phyloP scores from a whole-genome alignment of 2,329 filamentous ascomycete species.

The Talaromyces piceae region DNA sequence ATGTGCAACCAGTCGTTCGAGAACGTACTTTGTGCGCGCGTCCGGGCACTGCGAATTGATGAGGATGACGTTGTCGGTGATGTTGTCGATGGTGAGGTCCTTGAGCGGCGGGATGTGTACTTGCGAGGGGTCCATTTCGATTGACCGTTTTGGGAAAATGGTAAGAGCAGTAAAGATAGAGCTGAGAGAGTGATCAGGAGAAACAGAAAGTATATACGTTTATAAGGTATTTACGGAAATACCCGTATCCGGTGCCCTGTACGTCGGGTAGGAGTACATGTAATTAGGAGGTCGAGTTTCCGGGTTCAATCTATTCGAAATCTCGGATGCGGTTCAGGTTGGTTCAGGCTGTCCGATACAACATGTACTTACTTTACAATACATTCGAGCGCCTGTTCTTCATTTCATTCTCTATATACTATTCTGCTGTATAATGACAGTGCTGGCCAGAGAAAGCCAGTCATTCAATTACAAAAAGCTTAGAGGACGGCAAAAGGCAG shows the following conservation, averaged over 20 bases:
- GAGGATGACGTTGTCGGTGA: constrained; percentile 65
- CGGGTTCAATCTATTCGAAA: not conserved
- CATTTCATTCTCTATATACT: no score
- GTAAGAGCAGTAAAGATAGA: no score
- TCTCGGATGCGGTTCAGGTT: not conserved
- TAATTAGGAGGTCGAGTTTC: no score
- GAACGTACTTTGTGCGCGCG: constrained; percentile 61
- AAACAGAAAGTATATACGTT: not conserved
- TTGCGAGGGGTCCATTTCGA: constrained; percentile 35
- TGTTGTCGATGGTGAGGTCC: constrained; percentile 71
- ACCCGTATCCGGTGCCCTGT: not conserved
- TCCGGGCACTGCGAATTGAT: constrained; percentile 67
- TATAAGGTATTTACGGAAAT: not conserved
- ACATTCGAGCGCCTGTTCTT: no score
- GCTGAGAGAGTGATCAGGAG: not conserved
- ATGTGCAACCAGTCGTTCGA: constrained; percentile 67
- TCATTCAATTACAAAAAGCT: no score
- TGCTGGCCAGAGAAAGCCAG: no score
- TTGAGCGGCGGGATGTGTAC: constrained; percentile 45
- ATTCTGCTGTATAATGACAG: no score
- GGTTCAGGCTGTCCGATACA: not conserved
- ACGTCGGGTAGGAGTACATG: not conserved
- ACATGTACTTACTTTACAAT: no score
- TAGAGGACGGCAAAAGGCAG: no score
- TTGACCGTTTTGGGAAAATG: no score